Evolutionary conservation across 345 rosid species (phyloP).

Genomic region (Erucastrum elatum): DNA sequence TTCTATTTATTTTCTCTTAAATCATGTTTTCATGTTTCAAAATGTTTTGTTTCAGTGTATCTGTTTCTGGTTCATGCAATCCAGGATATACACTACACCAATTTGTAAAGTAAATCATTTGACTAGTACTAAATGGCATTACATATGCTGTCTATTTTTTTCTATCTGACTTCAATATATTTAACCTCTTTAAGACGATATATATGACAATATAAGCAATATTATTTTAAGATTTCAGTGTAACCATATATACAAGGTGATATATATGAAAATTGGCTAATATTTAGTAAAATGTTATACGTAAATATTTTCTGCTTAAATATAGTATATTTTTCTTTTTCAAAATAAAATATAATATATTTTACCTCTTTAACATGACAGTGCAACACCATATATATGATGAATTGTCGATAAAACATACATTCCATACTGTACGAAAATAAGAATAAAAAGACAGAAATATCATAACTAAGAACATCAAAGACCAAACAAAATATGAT

Average conservation of each 20-base stretch:
- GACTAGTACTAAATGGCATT: neutral
- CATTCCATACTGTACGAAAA: neutral
- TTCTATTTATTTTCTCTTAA: no score
- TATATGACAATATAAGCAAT: neutral
- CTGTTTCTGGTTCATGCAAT: no score
- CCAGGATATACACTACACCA: no score
- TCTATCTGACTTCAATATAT: neutral
- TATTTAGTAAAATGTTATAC: no score
- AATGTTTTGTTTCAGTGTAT: no score
- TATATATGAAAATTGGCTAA: no score
- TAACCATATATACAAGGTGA: no score
- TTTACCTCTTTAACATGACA: neutral
- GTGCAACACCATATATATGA: neutral
- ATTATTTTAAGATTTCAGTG: no score
- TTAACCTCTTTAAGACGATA: neutral
- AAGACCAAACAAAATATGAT: constrained; percentile 26
- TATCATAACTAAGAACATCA: neutral
- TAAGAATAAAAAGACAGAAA: neutral
- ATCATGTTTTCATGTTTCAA: no score
- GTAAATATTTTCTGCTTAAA: no score
- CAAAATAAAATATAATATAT: neutral
- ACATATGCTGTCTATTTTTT: neutral
- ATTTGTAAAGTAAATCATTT: neutral
- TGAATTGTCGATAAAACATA: neutral
- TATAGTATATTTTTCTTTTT: no score